Base-by-base conservation (phyloP, 108 stramenopile genomes). In the Thalassiosira profunda region DNA sequence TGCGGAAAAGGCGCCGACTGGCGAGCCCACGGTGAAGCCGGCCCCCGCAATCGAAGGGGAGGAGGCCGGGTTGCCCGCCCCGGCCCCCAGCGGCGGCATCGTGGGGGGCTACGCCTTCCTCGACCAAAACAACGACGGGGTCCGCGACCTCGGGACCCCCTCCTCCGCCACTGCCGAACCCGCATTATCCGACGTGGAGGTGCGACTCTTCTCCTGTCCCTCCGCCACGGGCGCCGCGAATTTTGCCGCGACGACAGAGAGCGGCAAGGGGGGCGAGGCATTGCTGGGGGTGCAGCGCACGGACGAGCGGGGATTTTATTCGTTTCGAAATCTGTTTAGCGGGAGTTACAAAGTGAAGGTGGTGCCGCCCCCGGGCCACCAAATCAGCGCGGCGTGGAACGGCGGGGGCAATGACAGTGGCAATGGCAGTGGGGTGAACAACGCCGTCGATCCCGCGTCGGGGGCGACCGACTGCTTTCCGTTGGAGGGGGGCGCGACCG, bases 21-120 rank as follows among this genome's bases (percentile, higher is more conserved):
- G 10, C 17, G 15, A 28, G 23, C 47, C 74, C 1, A 67, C 65
- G 4, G 14, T 25, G 15, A 14, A 58, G 31, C 60, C 60, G 23
- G 49, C 58, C 8, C 30, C 52, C 10, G 18, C 12, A 5, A 10
- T 38, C n/a, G 12, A 20, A 37, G 21, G 40, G 21, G 14, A 35
- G 44, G 18, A 51, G 21, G 9, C 36, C 2, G 35, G 20, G 57
- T 21, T 38, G 17, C 44, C 26, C 45, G 14, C 26, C 46, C 6
- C 48, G 3, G 0, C 20, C 14, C 30, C 47, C 48, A 21, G 56
- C 41, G 11, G 15, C 42, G 15, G 14, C 43, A 28, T 34, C 10
- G n/a, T 76, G n/a, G 74, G 66, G 10, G 74, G 65, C 0, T 67
- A 67, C 54, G 66, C 52, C 5, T 76, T 76, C 44, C 46, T 67